Evolutionary conservation across 192 early-diverging fungal species (phyloP).

Genomic region (Coemansia sp.): DNA sequence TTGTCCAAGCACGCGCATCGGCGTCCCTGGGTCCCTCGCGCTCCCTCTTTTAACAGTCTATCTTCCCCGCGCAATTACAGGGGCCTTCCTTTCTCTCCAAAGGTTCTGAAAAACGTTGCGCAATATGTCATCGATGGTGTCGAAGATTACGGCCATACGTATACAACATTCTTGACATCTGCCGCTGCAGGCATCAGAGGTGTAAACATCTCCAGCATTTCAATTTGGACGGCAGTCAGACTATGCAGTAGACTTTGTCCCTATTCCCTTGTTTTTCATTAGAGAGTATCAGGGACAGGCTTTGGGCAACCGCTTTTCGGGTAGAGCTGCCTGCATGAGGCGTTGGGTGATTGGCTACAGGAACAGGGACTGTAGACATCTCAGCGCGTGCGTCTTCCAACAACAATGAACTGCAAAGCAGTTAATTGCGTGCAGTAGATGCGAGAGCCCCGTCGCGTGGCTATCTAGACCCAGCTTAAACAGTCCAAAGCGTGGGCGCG

Average conservation of each 20-base stretch:
- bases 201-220: conserved; percentile 2
- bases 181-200: neutral
- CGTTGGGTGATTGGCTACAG: neutral
- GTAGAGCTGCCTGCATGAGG: neutral
- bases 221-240: neutral
- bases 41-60: neutral
- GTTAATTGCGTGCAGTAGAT: conserved; percentile 15
- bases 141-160: neutral
- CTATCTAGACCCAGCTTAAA: neutral
- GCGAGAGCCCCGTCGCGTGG: neutral
- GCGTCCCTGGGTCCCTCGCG: neutral
- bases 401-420: conserved; percentile 14
- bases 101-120: neutral
- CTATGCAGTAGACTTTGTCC: neutral
- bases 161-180: neutral
- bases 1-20: neutral
- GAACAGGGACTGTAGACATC: conserved; percentile 1
- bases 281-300: neutral
- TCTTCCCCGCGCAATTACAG: neutral
- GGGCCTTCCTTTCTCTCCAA: neutral
- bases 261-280: conserved; percentile 2
- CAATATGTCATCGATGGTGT: neutral
- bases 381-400: neutral
- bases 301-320: neutral
- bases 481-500: neutral